These are phyloP conservation scores for Apiotrichum domesticum DNA, from an alignment of 1,284 basidiomycete species.

Conservation along the genomic window DNA sequence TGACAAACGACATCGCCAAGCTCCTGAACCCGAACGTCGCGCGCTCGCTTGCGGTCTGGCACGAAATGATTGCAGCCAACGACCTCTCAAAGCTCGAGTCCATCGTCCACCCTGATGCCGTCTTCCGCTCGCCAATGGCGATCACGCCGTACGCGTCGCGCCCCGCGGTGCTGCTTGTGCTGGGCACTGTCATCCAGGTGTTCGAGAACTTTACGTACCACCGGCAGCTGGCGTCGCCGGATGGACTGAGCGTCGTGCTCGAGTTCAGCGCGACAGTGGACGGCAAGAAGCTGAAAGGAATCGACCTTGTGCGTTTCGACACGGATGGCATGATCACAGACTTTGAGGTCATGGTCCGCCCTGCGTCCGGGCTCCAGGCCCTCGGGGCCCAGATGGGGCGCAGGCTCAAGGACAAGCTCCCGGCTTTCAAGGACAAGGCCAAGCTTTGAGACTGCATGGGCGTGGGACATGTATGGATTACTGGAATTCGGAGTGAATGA, in stretches of 20 bases:
- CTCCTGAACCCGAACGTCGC: constrained; percentile 4
- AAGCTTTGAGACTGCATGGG: constrained; percentile 2
- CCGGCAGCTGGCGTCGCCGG: constrained; percentile 8
- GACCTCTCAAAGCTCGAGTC: constrained; percentile 5
- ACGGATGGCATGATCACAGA: constrained; percentile 13
- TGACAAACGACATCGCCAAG: neutral
- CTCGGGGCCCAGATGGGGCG: constrained; percentile 11
- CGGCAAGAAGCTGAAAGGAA: constrained; percentile 16
- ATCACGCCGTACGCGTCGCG: constrained; percentile 6
- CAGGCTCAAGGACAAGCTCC: constrained; percentile 6
- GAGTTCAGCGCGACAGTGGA: constrained; percentile 12
- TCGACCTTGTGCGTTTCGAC: constrained; percentile 15
- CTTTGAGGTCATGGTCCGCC: constrained; percentile 19
- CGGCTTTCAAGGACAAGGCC: constrained; percentile 13
- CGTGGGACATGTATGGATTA: neutral
- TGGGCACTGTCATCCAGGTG: constrained; percentile 12
- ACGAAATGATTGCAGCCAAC: constrained; percentile 8
- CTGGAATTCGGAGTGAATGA: no score
- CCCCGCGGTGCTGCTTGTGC: constrained; percentile 10
- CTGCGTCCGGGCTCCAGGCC: constrained; percentile 12
- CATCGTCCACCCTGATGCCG: constrained; percentile 16
- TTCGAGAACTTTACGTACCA: constrained; percentile 18
- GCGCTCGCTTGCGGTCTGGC: constrained; percentile 10
- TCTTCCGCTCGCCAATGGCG: constrained; percentile 15
- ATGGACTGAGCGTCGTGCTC: constrained; percentile 13